These are phyloP conservation scores for Acer campestre DNA, from an alignment of 345 rosid species.

Conservation along the genomic window DNA sequence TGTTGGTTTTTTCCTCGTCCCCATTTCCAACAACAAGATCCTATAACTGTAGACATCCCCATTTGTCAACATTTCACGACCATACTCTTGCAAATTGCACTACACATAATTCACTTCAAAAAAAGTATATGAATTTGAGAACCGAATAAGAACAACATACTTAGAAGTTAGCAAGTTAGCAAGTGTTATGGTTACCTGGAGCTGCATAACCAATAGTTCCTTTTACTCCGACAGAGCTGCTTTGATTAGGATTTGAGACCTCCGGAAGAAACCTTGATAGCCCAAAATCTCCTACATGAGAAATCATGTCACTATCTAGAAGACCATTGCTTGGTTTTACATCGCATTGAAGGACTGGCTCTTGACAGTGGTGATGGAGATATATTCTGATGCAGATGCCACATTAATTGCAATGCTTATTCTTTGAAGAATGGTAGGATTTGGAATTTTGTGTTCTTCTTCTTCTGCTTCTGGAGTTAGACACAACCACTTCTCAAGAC, in stretches of 20 bases:
- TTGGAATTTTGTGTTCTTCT: no score
- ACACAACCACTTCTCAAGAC: no score
- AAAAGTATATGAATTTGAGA: not conserved
- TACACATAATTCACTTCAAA: not conserved
- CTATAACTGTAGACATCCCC: not conserved
- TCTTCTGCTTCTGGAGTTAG: not conserved
- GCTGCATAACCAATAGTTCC: slow-evolving; percentile 19
- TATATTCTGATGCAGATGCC: no score
- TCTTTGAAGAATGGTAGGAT: no score
- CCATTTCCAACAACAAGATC: not conserved
- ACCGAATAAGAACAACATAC: not conserved
- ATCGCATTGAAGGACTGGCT: not conserved
- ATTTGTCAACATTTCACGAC: not conserved
- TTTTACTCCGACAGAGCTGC: not conserved
- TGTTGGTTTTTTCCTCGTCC: not conserved
- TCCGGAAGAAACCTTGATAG: slow-evolving; percentile 12
- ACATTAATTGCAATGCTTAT: no score
- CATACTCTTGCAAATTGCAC: slow-evolving; percentile 20
- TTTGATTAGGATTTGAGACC: not conserved
- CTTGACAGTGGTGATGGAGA: no score
- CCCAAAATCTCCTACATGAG: slow-evolving; percentile 21
- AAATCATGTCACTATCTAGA: no score
- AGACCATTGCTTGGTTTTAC: no score
- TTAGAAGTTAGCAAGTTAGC: no score
- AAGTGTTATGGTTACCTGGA: slow-evolving; percentile 13